A percentile compares a stretch with the other conserved stretches of the same genome.
phyloP scores from a whole-genome alignment of 495 filamentous ascomycete species.

The Neurospora sp. region DNA sequence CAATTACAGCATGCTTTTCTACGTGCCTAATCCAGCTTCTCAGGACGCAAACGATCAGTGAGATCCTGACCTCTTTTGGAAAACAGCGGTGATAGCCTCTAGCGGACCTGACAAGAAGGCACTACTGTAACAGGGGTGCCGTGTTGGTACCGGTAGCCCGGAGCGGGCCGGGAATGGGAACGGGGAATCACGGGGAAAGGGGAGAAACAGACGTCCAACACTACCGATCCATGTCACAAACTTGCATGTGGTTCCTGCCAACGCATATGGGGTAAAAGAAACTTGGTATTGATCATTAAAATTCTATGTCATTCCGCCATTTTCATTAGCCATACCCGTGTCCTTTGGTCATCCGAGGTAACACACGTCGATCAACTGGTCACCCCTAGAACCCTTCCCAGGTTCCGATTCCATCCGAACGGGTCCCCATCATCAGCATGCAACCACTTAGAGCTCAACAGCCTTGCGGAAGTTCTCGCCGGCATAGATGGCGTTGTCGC shows the following conservation, averaged over 20 bases:
- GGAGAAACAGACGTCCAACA: not conserved
- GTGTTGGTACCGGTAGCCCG: not conserved
- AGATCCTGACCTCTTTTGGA: not conserved
- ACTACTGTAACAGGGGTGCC: not conserved
- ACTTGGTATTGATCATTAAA: constrained; percentile 18
- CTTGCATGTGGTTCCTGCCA: not conserved
- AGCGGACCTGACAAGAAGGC: not conserved
- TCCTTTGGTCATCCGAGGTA: constrained; percentile 15
- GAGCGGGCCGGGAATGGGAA: not conserved
- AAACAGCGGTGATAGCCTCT: not conserved
- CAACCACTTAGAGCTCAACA: constrained; percentile 60
- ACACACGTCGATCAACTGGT: constrained; percentile 7
- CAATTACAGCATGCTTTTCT: not conserved
- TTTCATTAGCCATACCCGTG: constrained; percentile 20
- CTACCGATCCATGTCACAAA: not conserved
- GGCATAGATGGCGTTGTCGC: constrained; percentile 79
- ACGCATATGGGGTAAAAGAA: not conserved
- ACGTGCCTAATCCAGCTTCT: not conserved
- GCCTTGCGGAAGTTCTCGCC: constrained; percentile 83
- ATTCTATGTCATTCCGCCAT: constrained; percentile 12
- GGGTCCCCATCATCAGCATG: not conserved
- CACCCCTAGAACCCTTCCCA: not conserved
- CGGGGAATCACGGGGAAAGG: not conserved
- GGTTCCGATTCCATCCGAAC: constrained; percentile 12
- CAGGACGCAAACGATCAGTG: not conserved